phyloP scores from a whole-genome alignment of 768 basidiomycete species.

The Auriculariales sp. region DNA sequence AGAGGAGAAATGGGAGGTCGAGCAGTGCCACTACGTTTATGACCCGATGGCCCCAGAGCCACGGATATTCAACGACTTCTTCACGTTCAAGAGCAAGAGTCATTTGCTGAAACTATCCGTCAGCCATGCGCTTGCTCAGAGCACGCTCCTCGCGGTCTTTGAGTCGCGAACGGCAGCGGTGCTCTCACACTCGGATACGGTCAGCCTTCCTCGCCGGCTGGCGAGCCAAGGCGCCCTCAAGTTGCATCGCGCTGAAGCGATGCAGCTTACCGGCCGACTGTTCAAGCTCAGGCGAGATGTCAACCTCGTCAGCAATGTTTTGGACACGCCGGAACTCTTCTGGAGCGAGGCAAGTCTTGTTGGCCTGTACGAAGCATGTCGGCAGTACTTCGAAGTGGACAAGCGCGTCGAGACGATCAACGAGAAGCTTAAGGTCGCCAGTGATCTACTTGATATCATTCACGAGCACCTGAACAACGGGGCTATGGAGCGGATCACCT shows the following conservation, averaged over 20 bases:
- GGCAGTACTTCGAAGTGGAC: slow-evolving; percentile 90
- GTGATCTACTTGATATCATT: slow-evolving; percentile 73
- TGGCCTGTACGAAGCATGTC: slow-evolving; percentile 79
- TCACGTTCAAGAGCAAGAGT: slow-evolving; percentile 84
- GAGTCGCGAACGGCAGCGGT: slow-evolving; percentile 67
- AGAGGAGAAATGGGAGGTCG: slow-evolving; percentile 77
- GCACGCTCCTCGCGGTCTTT: slow-evolving; percentile 79
- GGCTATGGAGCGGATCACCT: slow-evolving; percentile 84
- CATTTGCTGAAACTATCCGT: slow-evolving; percentile 87
- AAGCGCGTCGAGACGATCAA: slow-evolving; percentile 72
- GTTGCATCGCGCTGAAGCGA: slow-evolving; percentile 65
- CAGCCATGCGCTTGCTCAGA: slow-evolving; percentile 87
- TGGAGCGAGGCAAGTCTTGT: slow-evolving; percentile 89
- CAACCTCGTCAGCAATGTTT: slow-evolving; percentile 81
- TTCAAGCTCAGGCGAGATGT: slow-evolving; percentile 84
- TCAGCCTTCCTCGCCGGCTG: slow-evolving; percentile 73
- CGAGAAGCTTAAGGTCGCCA: slow-evolving; percentile 75
- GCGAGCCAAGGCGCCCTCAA: slow-evolving; percentile 63
- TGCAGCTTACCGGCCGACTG: slow-evolving; percentile 60
- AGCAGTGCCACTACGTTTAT: slow-evolving; percentile 70
- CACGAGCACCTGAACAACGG: slow-evolving; percentile 85
- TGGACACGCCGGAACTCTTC: slow-evolving; percentile 88
- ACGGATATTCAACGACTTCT: slow-evolving; percentile 2
- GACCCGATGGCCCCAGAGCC: neutral
- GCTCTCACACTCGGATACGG: slow-evolving; percentile 60